Conservation (phyloP, 305 asterid species). For the Fraxinus floribunda region DNA sequence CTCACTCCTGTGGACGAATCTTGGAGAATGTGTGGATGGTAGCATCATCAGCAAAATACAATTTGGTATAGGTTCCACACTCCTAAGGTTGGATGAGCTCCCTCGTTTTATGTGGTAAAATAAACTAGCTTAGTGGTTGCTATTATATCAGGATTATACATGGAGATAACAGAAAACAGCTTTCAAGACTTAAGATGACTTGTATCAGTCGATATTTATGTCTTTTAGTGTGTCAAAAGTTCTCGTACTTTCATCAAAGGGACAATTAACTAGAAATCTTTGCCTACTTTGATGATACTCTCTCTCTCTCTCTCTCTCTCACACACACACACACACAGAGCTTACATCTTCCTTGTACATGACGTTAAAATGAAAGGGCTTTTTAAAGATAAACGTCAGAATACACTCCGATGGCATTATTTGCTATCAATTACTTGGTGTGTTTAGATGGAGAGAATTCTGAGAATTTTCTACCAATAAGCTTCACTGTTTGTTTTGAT, state of each 20-base stretch:
- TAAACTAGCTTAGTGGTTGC: neutral
- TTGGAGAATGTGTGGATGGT: neutral
- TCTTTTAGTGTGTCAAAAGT: neutral
- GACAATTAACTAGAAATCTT: neutral
- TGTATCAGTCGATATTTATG: neutral
- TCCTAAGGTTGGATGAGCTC: neutral
- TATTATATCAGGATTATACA: neutral
- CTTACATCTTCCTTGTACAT: neutral
- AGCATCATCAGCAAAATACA: neutral
- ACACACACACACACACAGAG: neutral
- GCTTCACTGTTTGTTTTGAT: constrained; percentile 5
- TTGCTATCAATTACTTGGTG: neutral
- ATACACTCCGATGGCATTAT: neutral
- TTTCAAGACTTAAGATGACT: neutral
- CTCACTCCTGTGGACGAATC: neutral
- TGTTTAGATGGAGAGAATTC: constrained; percentile 1
- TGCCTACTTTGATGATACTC: neutral
- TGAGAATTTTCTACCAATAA: neutral
- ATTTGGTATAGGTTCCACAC: neutral
- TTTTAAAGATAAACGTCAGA: neutral
- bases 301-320: neutral
- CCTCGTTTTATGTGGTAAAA: neutral
- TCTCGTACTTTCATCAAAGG: neutral
- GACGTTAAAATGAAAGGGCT: neutral
- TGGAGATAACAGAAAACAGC: neutral